Evolutionary conservation across 2,329 filamentous ascomycete genomes (phyloP), one percentile per base, ranked within the genome.

Genomic region (Aureobasidium sp.): DNA sequence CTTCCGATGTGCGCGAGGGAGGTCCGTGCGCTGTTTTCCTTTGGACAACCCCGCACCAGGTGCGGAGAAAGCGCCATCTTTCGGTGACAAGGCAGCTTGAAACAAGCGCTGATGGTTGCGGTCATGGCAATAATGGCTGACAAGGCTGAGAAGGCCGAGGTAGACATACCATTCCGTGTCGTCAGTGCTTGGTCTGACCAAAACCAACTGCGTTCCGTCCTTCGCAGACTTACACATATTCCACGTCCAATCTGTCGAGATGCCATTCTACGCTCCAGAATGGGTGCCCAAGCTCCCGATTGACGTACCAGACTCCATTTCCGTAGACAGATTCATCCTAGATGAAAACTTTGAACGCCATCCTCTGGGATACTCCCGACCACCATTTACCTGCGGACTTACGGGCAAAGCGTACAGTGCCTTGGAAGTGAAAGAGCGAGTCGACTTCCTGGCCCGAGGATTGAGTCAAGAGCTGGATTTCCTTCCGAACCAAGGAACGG

Each of bases 331-430:
- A 57, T 95, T 95, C 74, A 86, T 95, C 78, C 82, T 86, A 64
- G 83, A 86, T 68, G 89, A 93, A 68, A 76, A 80, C 49, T 83
- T 90, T 69, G 89, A 89, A 39, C 84, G 90, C 51, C 74, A 78
- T 57, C 80, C 89, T 11, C 74, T 89, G 11, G 79, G 81, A 36
- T 78, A 83, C 64, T 87, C 90, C 22, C 79, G 79, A 49, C 82
- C 87, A 61, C 88, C 90, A 0, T 95, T 88, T 75, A 91, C 87
- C 37, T 93, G 89, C 70, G 90, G 89, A 20, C 67, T 93, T 36
- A 85, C 85, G 0, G 89, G 89, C 55, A 85, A 82, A 71, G 82
- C 84, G 3, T 89, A 87, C 72, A 84, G 83, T 8, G 79, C 82
- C 7, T 67, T 78, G 34, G 83, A 93, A 67, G 81, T 90, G 48